Percentiles rank a stretch among this genome's conserved stretches.
phyloP scores from a whole-genome alignment of 139 green algal species.

The Chlamydomonas schloesseri region DNA sequence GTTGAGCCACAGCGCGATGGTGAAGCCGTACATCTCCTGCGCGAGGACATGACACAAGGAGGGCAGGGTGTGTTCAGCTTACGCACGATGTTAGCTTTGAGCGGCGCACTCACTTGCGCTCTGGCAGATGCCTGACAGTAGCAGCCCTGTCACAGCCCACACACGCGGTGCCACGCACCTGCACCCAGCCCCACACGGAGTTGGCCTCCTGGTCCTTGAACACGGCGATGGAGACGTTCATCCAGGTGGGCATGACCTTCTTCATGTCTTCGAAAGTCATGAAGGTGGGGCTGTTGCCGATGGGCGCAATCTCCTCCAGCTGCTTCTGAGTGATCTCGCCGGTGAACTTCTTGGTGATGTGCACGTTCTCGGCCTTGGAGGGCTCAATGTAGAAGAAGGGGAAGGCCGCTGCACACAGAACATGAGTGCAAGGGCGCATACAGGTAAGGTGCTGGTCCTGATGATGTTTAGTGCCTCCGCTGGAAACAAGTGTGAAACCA shows the following conservation, averaged over 20 bases:
- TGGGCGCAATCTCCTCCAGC: constrained; percentile 84
- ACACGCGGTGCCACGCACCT: constrained; percentile 46
- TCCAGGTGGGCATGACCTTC: constrained; percentile 84
- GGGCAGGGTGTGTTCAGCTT: too few relatives aligned
- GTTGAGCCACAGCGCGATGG: constrained; percentile 72
- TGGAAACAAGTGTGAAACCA: too few relatives aligned
- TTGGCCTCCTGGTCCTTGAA: constrained; percentile 91
- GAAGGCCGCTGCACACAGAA: constrained; percentile 80
- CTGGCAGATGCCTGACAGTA: too few relatives aligned
- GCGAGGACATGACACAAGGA: too few relatives aligned
- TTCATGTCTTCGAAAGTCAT: constrained; percentile 84
- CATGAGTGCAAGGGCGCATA: too few relatives aligned
- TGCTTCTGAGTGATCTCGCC: constrained; percentile 58
- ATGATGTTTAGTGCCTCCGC: too few relatives aligned
- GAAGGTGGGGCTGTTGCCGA: constrained; percentile 92
- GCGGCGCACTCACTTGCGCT: too few relatives aligned
- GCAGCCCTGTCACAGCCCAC: too few relatives aligned
- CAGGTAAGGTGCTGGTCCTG: too few relatives aligned
- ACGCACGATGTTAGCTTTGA: too few relatives aligned
- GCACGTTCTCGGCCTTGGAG: constrained; percentile 46
- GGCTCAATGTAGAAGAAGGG: constrained; percentile 99
- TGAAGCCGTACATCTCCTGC: constrained; percentile 96
- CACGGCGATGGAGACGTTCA: constrained; percentile 91
- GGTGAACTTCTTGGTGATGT: constrained; percentile 55
- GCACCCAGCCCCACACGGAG: constrained; percentile 89